phyloP scores from a whole-genome alignment of 805 yeast species.

The Candida taoyuanica region DNA sequence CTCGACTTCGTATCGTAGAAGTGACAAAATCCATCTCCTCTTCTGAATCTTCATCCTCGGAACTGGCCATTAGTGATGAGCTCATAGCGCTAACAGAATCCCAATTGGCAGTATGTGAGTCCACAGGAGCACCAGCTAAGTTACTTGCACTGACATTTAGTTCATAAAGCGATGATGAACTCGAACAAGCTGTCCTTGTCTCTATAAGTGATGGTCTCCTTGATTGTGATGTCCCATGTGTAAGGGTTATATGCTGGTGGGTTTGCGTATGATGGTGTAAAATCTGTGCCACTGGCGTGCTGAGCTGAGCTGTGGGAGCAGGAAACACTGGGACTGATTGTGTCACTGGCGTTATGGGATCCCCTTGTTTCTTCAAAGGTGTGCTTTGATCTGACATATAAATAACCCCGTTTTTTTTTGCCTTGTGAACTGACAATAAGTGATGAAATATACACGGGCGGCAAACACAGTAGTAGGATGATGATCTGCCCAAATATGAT shows the following conservation, averaged over 20 bases:
- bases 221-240: background rate
- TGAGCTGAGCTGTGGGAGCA: constrained; percentile 3
- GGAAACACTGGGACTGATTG: constrained; percentile 8
- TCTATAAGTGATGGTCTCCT: constrained; percentile 14
- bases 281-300: background rate
- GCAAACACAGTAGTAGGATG: no score
- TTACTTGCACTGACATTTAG: constrained; percentile 10
- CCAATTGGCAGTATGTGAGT: constrained; percentile 1
- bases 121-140: constrained; percentile 4
- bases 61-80: background rate
- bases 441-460: no score
- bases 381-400: no score
- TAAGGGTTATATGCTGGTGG: no score
- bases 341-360: constrained; percentile 13
- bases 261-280: background rate
- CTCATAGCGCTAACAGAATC: background rate
- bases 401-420: no score
- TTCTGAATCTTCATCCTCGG: constrained; percentile 4
- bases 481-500: no score
- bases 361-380: constrained; percentile 7
- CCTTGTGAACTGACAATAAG: no score
- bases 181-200: constrained; percentile 10
- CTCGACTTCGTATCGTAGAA: background rate
- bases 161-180: constrained; percentile 18
- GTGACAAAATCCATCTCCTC: background rate